phyloP scores from a whole-genome alignment of 2,329 filamentous ascomycete species.

The Cytospora chrysosperma region DNA sequence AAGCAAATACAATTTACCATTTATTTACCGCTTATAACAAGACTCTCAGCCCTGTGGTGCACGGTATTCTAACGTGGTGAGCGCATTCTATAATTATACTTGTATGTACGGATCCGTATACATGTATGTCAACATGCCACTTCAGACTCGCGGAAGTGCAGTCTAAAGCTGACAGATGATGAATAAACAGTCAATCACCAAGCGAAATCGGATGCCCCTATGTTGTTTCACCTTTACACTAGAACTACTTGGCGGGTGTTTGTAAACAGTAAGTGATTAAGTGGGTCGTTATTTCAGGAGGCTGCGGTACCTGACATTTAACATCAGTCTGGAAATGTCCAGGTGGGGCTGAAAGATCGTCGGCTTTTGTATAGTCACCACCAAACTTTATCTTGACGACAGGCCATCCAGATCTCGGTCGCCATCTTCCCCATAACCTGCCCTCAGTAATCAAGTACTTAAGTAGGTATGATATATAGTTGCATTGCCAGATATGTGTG shows the following conservation, averaged over 20 bases:
- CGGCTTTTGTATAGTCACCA: background rate
- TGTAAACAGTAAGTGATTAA: background rate
- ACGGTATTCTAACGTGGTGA: background rate
- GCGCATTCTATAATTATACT: no score
- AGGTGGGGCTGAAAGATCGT: background rate
- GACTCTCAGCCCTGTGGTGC: no score
- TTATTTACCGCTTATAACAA: no score
- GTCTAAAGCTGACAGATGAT: background rate
- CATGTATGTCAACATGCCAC: no score
- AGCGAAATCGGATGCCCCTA: background rate
- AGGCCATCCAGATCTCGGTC: background rate
- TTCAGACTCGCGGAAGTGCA: background rate
- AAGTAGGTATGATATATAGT: background rate
- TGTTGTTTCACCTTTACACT: background rate
- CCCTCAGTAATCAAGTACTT: no score
- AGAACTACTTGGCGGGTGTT: background rate
- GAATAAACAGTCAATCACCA: no score
- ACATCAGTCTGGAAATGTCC: background rate
- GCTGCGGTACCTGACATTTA: no score
- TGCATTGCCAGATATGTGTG: background rate
- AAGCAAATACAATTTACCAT: constrained; percentile 2
- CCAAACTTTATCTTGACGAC: background rate
- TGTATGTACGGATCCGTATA: no score
- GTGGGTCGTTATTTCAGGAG: background rate
- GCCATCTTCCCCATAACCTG: no score